A percentile compares a stretch with the other conserved stretches of the same genome.
Conservation (phyloP, 257 asterid species). For the Rubia yunnanensis region DNA sequence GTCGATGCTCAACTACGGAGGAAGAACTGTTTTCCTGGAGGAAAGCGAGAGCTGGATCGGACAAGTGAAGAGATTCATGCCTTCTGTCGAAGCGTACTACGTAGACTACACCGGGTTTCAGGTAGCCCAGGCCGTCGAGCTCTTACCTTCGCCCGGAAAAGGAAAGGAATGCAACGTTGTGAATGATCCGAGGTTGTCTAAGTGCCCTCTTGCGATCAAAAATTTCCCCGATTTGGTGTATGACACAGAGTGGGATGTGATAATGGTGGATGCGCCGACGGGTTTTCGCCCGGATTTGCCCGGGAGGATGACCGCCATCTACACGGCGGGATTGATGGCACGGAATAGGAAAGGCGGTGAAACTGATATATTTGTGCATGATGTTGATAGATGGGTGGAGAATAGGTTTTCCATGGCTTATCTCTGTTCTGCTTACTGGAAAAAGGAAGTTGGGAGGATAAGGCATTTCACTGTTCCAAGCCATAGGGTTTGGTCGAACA, state of each 20-base stretch:
- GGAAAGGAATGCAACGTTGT: slow-evolving; percentile 43
- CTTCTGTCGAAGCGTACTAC: slow-evolving; percentile 58
- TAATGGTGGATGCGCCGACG: slow-evolving; percentile 91
- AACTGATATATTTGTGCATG: slow-evolving; percentile 80
- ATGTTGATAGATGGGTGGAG: slow-evolving; percentile 77
- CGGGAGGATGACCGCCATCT: slow-evolving; percentile 80
- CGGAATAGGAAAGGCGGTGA: slow-evolving; percentile 55
- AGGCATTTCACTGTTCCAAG: slow-evolving; percentile 77
- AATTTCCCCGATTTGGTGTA: slow-evolving; percentile 48
- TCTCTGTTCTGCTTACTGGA: slow-evolving; percentile 64
- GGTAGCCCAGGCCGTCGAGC: slow-evolving; percentile 55
- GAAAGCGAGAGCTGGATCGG: slow-evolving; percentile 62
- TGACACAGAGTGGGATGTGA: slow-evolving; percentile 69
- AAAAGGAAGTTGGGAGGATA: slow-evolving; percentile 48
- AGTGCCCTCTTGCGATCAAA: slow-evolving; percentile 51
- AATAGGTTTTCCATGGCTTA: slow-evolving; percentile 63
- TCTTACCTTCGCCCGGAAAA: slow-evolving; percentile 30
- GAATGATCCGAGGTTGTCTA: slow-evolving; percentile 60
- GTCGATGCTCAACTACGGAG: slow-evolving; percentile 73
- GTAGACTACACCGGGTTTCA: slow-evolving; percentile 40
- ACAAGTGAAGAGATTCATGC: slow-evolving; percentile 37
- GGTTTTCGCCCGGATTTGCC: slow-evolving; percentile 66
- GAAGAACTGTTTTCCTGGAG: slow-evolving; percentile 77
- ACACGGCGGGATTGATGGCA: slow-evolving; percentile 79
- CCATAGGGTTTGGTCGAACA: slow-evolving; percentile 31